Conservation (phyloP, 2,329 filamentous ascomycete genomes). For the Diaporthe vexans region DNA sequence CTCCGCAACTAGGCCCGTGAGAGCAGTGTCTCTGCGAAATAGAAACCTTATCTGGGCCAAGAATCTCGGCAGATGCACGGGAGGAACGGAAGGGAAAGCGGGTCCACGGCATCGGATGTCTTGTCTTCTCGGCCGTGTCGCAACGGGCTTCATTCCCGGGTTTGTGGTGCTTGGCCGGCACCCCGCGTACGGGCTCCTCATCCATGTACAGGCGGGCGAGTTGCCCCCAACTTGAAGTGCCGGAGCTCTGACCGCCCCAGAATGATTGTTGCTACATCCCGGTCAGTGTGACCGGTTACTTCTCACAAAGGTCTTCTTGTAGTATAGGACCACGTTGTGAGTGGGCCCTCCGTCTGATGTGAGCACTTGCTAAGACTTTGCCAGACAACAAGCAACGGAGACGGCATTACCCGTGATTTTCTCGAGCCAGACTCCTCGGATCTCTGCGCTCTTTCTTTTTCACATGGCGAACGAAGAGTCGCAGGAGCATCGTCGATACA, state of each 20-base stretch:
- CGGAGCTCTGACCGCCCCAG: background rate
- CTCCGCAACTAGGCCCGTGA: background rate
- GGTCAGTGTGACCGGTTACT: background rate
- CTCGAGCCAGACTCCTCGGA: background rate
- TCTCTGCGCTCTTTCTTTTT: background rate
- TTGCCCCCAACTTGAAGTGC: no score
- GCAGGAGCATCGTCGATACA: background rate
- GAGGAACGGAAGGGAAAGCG: background rate
- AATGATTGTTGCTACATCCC: background rate
- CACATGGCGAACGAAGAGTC: background rate
- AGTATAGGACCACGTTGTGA: background rate
- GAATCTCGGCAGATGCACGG: constrained; percentile 5
- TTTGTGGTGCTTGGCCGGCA: background rate
- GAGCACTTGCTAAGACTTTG: background rate
- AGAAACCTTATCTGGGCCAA: constrained; percentile 11
- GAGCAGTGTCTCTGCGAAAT: background rate
- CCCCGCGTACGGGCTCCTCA: background rate
- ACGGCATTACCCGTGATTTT: background rate
- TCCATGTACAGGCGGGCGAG: no score
- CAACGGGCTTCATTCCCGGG: background rate
- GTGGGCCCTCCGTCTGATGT: background rate
- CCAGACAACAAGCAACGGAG: background rate
- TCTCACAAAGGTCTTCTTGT: background rate
- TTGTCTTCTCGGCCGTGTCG: constrained; percentile 11
- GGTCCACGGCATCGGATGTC: constrained; percentile 1